phyloP scores from a whole-genome alignment of 2,329 filamentous ascomycete species.

The Rasamsonia emersonii region DNA sequence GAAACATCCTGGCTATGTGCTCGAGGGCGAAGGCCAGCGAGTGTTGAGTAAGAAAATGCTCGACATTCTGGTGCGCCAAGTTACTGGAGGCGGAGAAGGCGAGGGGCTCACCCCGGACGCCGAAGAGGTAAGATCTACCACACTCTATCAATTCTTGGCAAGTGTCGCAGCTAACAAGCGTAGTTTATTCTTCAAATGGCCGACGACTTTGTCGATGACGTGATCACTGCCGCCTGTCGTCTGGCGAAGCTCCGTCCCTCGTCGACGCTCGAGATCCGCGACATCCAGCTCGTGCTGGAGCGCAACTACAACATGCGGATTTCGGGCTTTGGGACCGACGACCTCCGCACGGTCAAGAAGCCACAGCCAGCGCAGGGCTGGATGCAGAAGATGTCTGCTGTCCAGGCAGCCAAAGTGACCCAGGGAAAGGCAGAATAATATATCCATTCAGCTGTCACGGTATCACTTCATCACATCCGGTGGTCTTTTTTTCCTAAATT shows the following conservation, averaged over 20 bases:
- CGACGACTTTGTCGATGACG: constrained; percentile 89
- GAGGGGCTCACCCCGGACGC: constrained; percentile 83
- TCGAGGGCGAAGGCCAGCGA: constrained; percentile 85
- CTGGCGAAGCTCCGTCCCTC: constrained; percentile 89
- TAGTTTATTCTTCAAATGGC: constrained; percentile 81
- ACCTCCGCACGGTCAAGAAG: constrained; percentile 88
- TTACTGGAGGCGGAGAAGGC: constrained; percentile 70
- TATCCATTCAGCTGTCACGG: constrained; percentile 1
- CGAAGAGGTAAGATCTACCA: constrained; percentile 65
- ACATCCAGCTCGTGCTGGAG: constrained; percentile 75
- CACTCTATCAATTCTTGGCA: neutral
- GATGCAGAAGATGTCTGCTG: constrained; percentile 95
- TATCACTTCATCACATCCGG: constrained; percentile 3
- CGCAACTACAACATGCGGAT: constrained; percentile 85
- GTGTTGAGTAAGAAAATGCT: constrained; percentile 97
- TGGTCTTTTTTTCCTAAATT: constrained; percentile 1
- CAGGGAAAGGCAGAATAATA: constrained; percentile 33
- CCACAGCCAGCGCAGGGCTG: constrained; percentile 79
- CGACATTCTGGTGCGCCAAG: constrained; percentile 87
- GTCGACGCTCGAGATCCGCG: constrained; percentile 80
- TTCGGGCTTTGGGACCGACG: constrained; percentile 88
- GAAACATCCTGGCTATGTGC: constrained; percentile 72
- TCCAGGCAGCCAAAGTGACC: constrained; percentile 78
- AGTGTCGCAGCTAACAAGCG: constrained; percentile 5
- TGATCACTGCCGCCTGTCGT: constrained; percentile 77